These are phyloP conservation scores for Osmozyma mogii DNA, from an alignment of 805 yeast genomes.

Conservation along the genomic window DNA sequence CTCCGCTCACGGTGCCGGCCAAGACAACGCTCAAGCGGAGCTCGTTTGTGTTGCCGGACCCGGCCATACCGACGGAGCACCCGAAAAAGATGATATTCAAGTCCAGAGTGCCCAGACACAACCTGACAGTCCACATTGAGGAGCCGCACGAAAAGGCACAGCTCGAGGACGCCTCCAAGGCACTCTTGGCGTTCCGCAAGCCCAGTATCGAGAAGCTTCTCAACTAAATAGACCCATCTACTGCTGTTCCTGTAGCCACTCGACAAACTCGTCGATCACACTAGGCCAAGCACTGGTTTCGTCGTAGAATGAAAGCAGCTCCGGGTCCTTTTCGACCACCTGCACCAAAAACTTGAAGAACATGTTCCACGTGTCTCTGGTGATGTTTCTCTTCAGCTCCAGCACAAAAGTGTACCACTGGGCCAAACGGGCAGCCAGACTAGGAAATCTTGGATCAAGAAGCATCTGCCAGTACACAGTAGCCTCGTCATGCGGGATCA, in stretches of 20 bases:
- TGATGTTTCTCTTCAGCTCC: constrained; percentile 40
- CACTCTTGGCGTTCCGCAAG: constrained; percentile 32
- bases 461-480: constrained; percentile 72
- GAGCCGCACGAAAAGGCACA: constrained; percentile 14
- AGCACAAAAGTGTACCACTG: constrained; percentile 56
- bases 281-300: constrained; percentile 91
- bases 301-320: constrained; percentile 48
- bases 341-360: constrained; percentile 53
- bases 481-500: constrained; percentile 53
- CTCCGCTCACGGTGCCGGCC: constrained; percentile 22
- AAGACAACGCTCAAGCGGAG: constrained; percentile 12
- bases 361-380: constrained; percentile 85
- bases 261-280: constrained; percentile 76
- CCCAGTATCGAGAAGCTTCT: constrained; percentile 34
- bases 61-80: constrained; percentile 19
- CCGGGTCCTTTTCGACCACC: constrained; percentile 40
- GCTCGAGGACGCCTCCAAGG: constrained; percentile 28
- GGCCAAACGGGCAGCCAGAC: constrained; percentile 23
- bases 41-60: constrained; percentile 31
- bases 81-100: constrained; percentile 27
- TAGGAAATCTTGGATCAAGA: constrained; percentile 20
- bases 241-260: constrained; percentile 30
- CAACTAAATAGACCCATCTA: constrained; percentile 15
- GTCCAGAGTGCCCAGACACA: constrained; percentile 19
- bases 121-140: constrained; percentile 12